Base-by-base conservation (phyloP, 2,329 filamentous ascomycete species). In the Penicillium hesseltinei region DNA sequence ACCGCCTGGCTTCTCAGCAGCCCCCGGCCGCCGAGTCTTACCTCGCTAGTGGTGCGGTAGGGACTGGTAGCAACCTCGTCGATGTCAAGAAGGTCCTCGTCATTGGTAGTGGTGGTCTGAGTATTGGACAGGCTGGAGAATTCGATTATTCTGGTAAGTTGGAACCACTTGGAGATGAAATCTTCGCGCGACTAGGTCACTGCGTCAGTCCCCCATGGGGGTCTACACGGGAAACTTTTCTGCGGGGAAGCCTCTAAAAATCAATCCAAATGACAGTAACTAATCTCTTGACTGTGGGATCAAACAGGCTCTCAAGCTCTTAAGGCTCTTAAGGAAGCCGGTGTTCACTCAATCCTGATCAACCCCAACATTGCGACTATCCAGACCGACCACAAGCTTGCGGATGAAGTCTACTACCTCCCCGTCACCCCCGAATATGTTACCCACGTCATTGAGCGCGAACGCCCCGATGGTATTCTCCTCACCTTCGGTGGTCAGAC, bases 341-440 rank as follows among this genome's bases (percentile, higher is more conserved):
- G 91, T 60, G 90, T 97, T 59, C 80, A 88, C 66, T 96, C 93
- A 10, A 90, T 97, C 54, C 86, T 97, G 64, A 92, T 97, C 76
- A 97, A 97, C 79, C 93, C 93, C 70, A 97, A 97, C 76, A 97
- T 97, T 75, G 93, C 93, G 59, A 97, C 94, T 57, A 97, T 97
- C 72, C 93, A 97, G 80, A 97, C 93, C 68, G 92, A 95, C 76
- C 93, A 97, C 82, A 88, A 89, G 71, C 89, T 97, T 73, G 92
- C 92, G 71, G 93, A 97, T 73, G 92, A 97, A 80, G 90, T 97
- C 71, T 97, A 97, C 83, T 97, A 97, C 78, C 88, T 97, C 38
- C 94, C 94, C 56, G 92, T 99, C 69, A 99, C 94, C 19, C 90
- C 93, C 63, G 93, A 97, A 83, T 99, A 97, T 79, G 92, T 97